These are phyloP conservation scores for Quercus bicolor DNA, from an alignment of 306 rosid species.

Conservation along the genomic window DNA sequence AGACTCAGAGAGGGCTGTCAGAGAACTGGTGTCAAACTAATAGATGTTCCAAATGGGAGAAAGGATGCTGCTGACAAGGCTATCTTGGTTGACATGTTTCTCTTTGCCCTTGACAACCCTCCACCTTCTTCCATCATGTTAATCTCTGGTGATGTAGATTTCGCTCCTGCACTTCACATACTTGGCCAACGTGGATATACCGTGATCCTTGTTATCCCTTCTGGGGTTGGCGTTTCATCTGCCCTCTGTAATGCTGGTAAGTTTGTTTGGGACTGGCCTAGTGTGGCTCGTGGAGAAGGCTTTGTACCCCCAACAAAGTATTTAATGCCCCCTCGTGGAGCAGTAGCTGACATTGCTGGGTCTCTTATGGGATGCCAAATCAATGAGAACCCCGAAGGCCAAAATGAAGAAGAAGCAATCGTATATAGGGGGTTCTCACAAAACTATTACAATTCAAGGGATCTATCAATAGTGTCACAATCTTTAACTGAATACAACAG, in stretches of 20 bases:
- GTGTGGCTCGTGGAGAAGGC: constrained; percentile 94
- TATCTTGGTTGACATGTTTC: constrained; percentile 93
- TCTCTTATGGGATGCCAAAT: constrained; percentile 65
- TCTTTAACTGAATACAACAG: constrained; percentile 58
- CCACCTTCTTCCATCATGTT: constrained; percentile 96
- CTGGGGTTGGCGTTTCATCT: constrained; percentile 86
- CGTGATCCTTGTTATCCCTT: constrained; percentile 84
- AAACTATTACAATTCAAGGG: constrained; percentile 60
- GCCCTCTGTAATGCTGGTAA: constrained; percentile 96
- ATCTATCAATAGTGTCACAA: constrained; percentile 57
- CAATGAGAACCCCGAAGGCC: constrained; percentile 46
- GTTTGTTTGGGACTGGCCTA: constrained; percentile 98
- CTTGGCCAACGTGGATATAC: constrained; percentile 96
- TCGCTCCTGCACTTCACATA: constrained; percentile 93
- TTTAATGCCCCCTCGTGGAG: constrained; percentile 50
- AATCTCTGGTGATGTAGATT: constrained; percentile 94
- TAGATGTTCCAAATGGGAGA: constrained; percentile 97
- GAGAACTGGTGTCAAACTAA: constrained; percentile 90
- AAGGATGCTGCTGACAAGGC: constrained; percentile 99
- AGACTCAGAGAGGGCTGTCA: constrained; percentile 95
- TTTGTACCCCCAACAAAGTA: constrained; percentile 61
- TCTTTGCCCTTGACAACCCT: constrained; percentile 96
- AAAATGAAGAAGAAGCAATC: constrained; percentile 82
- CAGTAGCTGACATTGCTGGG: constrained; percentile 52
- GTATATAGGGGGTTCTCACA: constrained; percentile 74